A percentile compares a stretch with the other conserved stretches of the same genome.
Evolutionary conservation across 768 basidiomycete species (phyloP).

Genomic region (Agrocybe pediades): DNA sequence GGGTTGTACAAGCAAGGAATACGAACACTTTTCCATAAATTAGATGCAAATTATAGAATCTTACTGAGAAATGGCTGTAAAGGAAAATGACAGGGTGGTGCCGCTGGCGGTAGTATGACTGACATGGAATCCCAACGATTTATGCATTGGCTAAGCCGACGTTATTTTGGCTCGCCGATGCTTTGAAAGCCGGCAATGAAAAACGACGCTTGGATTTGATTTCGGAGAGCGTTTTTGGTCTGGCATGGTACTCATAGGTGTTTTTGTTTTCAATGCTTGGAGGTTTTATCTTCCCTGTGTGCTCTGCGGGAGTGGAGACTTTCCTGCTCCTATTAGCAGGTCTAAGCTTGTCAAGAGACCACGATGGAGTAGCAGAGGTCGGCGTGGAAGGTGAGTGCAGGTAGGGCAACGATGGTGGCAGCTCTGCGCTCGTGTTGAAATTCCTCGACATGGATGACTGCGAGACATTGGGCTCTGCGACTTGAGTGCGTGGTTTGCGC

Average conservation of each 20-base stretch:
- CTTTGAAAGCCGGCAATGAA: constrained; percentile 29
- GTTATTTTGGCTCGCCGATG: constrained; percentile 18
- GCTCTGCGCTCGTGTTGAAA: not conserved
- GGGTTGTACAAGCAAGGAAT: no score
- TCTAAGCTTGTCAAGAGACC: constrained; percentile 6
- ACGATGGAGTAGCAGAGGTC: not conserved
- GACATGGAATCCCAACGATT: no score
- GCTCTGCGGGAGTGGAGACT: constrained; percentile 14
- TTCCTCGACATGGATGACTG: not conserved
- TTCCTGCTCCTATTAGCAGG: constrained; percentile 11
- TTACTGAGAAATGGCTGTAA: not conserved
- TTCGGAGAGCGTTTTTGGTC: constrained; percentile 33
- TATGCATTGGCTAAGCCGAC: no score
- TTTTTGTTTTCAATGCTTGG: constrained; percentile 14
- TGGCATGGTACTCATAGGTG: constrained; percentile 21
- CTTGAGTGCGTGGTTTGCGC: not conserved
- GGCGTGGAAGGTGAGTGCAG: constrained; percentile 4
- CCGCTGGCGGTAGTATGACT: not conserved
- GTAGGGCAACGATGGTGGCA: not conserved
- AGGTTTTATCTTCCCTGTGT: constrained; percentile 5
- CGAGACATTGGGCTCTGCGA: not conserved
- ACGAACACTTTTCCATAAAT: no score
- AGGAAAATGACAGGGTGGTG: not conserved
- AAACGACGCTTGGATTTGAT: constrained; percentile 38
- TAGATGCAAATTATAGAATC: no score